Conservation (phyloP, 2,329 filamentous ascomycete species). For the Nemania sp. region DNA sequence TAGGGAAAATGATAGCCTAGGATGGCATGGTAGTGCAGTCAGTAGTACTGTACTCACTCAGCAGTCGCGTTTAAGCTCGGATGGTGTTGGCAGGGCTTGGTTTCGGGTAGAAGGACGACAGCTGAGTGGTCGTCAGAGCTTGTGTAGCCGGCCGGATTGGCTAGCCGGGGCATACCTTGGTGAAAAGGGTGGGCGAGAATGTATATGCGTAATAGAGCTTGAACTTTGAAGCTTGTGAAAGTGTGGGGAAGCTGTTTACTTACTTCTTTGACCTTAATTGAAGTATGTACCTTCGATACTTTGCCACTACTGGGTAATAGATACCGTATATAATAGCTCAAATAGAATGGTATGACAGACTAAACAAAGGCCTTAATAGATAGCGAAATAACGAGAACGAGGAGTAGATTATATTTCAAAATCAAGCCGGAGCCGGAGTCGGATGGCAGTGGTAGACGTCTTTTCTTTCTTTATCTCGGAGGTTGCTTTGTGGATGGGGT, state of each 20-base stretch:
- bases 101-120: slow-evolving; percentile 49
- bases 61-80: slow-evolving; percentile 31
- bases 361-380: not conserved
- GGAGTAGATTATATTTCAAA: not conserved
- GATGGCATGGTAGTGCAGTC: slow-evolving; percentile 6
- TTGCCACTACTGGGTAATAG: not conserved
- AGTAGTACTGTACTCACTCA: not conserved
- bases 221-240: slow-evolving; percentile 48
- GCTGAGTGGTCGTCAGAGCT: slow-evolving; percentile 45
- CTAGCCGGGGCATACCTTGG: slow-evolving; percentile 29
- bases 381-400: not conserved
- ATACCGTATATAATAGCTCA: not conserved
- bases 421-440: slow-evolving; percentile 7
- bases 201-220: slow-evolving; percentile 2
- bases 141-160: slow-evolving; percentile 44
- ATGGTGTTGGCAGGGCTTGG: slow-evolving; percentile 25
- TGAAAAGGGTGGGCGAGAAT: slow-evolving; percentile 21
- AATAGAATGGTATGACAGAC: not conserved
- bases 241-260: slow-evolving; percentile 47
- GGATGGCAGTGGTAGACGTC: not conserved
- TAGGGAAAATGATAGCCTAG: slow-evolving; percentile 13
- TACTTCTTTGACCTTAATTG: not conserved
- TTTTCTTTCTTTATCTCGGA: slow-evolving; percentile 11
- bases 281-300: not conserved
- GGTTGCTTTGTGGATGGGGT: slow-evolving; percentile 2